Percentiles rank a stretch among this genome's conserved stretches.
Evolutionary conservation across 1,284 basidiomycete species (phyloP).

Genomic region (Boletellus dicymbophilus): DNA sequence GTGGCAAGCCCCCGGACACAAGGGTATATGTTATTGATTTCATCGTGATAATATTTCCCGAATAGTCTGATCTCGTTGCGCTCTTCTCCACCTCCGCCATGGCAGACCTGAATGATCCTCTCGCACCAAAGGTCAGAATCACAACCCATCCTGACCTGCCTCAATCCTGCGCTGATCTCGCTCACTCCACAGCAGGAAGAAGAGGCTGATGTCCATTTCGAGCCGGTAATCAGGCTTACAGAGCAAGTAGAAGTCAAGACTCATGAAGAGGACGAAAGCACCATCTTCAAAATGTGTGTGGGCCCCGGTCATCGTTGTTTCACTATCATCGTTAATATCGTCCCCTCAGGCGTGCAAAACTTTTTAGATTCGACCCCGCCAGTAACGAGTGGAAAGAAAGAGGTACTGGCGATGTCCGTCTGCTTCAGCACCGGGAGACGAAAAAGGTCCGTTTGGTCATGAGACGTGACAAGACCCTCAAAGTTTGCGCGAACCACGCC

Average conservation of each 20-base stretch:
- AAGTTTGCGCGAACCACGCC: constrained; percentile 98
- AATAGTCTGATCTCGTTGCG: constrained; percentile 12
- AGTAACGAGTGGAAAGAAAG: constrained; percentile 97
- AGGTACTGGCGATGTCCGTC: constrained; percentile 90
- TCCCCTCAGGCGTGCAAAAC: constrained; percentile 86
- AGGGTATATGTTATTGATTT: constrained; percentile 12
- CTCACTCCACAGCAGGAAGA: constrained; percentile 59
- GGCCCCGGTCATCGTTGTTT: constrained; percentile 12
- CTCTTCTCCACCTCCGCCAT: constrained; percentile 39
- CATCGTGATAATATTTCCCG: constrained; percentile 32
- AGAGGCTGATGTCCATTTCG: constrained; percentile 90
- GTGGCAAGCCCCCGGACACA: constrained; percentile 31
- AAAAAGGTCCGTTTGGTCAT: constrained; percentile 97
- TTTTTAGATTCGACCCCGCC: constrained; percentile 91
- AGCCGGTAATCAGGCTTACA: constrained; percentile 97
- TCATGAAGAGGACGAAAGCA: constrained; percentile 92
- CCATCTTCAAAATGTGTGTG: constrained; percentile 94
- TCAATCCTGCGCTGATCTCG: constrained; percentile 28
- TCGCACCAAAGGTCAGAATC: constrained; percentile 60
- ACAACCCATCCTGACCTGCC: constrained; percentile 29
- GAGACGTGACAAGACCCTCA: constrained; percentile 99
- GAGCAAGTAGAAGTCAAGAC: constrained; percentile 96
- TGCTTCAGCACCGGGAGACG: constrained; percentile 86
- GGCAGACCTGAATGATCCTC: constrained; percentile 64
- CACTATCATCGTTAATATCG: constrained; percentile 14